Base-by-base conservation (phyloP, 176 grass and related monocot species). In the Sorghum bicolor region DNA sequence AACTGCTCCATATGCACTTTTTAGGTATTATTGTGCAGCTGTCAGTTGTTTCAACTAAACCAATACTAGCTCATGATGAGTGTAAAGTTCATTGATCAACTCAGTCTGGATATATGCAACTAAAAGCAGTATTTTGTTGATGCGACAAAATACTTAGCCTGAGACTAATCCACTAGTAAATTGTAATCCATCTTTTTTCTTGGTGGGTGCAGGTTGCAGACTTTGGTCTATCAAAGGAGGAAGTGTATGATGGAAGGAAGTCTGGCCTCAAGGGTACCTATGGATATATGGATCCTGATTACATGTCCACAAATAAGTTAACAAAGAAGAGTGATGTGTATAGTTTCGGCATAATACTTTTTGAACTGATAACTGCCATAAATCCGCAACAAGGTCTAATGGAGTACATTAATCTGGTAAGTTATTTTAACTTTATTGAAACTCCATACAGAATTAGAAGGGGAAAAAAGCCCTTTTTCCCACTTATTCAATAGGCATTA, bases 251-350 rank as follows among this genome's bases (percentile, higher is more conserved):
- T 69, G 89, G 74, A 70, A 89, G 93, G 33, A 94, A 94, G 60
- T 99, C 96, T 16, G 89, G 91, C 9, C 87, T 99, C 25, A 99
- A 99, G 90, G 96, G 93, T 52, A 99, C 96, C 45, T 99, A 94
- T 65, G 93, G 96, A 75, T 99, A 99, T 80, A 99, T 99, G 93
- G 96, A 99, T 83, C 96, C 96, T 60, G 96, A 96, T 80, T 99
- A 96, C 70, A 94, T 96, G 87, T 92, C 91, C 37, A 96, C 96
- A 71, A 92, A 87, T 81, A 92, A 99, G 60, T 87, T 96, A 71
- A 99, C 96, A 66, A 99, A 96, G 86, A 99, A 99, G 88, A 99
- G 96, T 30, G 91, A 99, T 5, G 78, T 99, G 34, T 96, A 96
- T 80, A 96, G 91, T 70, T 99, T 99, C 28, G 96, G 96, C 62